These are phyloP conservation scores for Zygotorulaspora danielsina DNA, from an alignment of 805 yeast genomes.

Conservation along the genomic window DNA sequence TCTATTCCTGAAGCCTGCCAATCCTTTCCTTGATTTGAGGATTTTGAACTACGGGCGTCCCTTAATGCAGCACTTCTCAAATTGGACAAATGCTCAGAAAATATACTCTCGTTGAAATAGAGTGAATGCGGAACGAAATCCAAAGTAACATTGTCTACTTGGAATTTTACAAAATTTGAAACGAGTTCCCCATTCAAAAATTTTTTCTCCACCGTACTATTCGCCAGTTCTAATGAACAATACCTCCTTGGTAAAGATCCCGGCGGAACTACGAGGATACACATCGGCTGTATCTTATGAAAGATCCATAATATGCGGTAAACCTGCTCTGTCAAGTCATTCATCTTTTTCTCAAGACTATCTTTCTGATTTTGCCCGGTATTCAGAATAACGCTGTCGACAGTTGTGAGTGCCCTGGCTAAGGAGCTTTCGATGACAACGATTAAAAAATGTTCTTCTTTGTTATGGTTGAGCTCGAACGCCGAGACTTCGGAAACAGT, in stretches of 20 bases:
- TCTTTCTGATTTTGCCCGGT: conserved; percentile 18
- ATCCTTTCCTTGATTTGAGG: conserved; percentile 7
- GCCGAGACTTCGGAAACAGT: conserved; percentile 87
- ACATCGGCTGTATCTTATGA: conserved; percentile 75
- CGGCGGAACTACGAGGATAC: conserved; percentile 75
- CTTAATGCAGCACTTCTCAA: conserved; percentile 55
- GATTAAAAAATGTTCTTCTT: conserved; percentile 74
- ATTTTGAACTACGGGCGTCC: conserved; percentile 24
- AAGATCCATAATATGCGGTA: conserved; percentile 39
- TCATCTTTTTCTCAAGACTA: conserved; percentile 28
- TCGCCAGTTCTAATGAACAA: conserved; percentile 81
- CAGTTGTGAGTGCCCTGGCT: conserved; percentile 31
- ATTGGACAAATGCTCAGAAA: conserved; percentile 54
- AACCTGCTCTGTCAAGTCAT: conserved; percentile 34
- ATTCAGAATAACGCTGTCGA: conserved; percentile 8
- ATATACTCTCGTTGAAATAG: conserved; percentile 34
- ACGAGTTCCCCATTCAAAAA: conserved; percentile 74
- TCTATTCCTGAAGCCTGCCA: conserved; percentile 81
- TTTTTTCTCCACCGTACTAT: conserved; percentile 73
- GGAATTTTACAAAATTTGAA: conserved; percentile 78
- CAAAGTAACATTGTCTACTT: conserved; percentile 34
- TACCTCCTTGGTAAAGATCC: conserved; percentile 77
- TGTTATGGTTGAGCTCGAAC: conserved; percentile 52
- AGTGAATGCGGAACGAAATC: conserved; percentile 36
- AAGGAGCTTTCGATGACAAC: conserved; percentile 74